Evolutionary conservation across 306 rosid genomes (phyloP).

Genomic region (Trifolium pratense): DNA sequence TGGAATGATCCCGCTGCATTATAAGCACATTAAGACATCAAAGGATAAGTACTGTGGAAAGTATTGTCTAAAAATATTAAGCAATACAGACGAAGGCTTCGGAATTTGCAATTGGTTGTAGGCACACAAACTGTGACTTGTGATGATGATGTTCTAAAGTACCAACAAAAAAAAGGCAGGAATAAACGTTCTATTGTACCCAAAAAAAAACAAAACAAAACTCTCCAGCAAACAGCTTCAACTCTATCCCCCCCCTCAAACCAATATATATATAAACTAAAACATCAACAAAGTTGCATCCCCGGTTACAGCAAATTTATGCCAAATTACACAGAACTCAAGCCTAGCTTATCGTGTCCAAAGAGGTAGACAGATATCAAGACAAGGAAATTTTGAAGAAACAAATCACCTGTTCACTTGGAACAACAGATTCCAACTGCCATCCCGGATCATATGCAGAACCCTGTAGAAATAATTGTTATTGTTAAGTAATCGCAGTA

Average conservation of each 20-base stretch:
- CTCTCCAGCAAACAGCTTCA: background rate
- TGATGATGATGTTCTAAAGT: background rate
- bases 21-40: conserved; percentile 39
- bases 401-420: conserved; percentile 68
- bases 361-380: conserved; percentile 12
- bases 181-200: background rate
- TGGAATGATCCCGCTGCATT: conserved; percentile 84
- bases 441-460: conserved; percentile 83
- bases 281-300: background rate
- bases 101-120: background rate
- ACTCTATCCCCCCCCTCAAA: background rate
- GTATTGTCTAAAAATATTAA: background rate
- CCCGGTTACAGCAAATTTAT: background rate
- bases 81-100: background rate
- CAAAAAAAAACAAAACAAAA: background rate
- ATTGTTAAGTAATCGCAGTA: conserved; percentile 46
- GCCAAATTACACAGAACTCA: conserved; percentile 14
- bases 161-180: background rate
- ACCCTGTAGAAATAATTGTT: conserved; percentile 61
- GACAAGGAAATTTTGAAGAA: conserved; percentile 9
- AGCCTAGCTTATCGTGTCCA: background rate
- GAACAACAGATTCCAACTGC: conserved; percentile 77
- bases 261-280: background rate
- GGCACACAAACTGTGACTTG: background rate
- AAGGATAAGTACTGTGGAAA: conserved; percentile 2